A percentile compares a stretch with the other conserved stretches of the same genome.
phyloP scores from a whole-genome alignment of 192 early-diverging fungal genomes.

The Linnemannia hyalina region DNA sequence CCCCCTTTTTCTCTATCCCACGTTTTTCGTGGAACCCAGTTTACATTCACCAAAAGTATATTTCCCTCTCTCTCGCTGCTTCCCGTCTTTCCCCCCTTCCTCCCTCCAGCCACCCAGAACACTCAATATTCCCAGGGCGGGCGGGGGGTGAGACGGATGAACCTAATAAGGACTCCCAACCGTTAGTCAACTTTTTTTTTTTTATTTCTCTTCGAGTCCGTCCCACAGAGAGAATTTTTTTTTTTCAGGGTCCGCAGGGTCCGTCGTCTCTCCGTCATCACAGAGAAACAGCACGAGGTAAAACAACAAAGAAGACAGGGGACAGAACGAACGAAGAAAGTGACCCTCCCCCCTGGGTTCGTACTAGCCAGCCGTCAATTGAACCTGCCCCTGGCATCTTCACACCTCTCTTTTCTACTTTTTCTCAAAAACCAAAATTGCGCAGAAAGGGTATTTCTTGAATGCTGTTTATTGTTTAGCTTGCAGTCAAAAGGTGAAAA shows the following conservation, averaged over 20 bases:
- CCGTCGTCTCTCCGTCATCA: not conserved
- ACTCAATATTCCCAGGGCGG: not conserved
- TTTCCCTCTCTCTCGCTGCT: not conserved
- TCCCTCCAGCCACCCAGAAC: slow-evolving; percentile 1
- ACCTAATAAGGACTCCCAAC: not conserved
- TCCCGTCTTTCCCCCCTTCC: not conserved
- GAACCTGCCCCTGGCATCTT: not conserved
- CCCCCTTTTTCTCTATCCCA: too few relatives aligned
- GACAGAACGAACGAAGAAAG: not conserved
- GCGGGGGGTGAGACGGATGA: not conserved
- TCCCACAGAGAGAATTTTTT: too few relatives aligned
- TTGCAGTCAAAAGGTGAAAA: not conserved
- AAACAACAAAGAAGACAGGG: not conserved
- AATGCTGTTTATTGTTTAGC: not conserved
- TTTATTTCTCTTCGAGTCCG: not conserved
- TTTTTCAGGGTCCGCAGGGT: not conserved
- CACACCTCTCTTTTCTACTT: not conserved
- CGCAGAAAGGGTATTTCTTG: not conserved
- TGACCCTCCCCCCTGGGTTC: not conserved
- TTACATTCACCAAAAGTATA: not conserved
- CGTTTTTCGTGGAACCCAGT: not conserved
- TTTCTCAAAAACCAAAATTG: not conserved
- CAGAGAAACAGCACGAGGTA: not conserved
- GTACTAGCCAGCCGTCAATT: not conserved
- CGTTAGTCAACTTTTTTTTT: slow-evolving; percentile 12